Evolutionary conservation across 1,284 basidiomycete genomes (phyloP).

Genomic region (Kwoniella shivajii): DNA sequence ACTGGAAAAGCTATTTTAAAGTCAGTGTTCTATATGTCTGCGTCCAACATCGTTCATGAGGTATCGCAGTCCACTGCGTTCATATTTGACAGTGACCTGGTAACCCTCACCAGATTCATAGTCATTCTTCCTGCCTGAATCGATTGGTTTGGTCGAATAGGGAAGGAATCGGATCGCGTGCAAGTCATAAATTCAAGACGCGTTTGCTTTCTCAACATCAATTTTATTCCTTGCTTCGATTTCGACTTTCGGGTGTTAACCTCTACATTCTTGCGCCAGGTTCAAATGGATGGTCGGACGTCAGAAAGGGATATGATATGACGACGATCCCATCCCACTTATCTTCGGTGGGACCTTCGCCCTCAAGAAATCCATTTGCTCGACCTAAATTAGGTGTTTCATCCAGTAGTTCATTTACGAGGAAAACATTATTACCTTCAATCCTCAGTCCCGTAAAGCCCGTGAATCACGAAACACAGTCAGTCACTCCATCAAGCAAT

Average conservation of each 20-base stretch:
- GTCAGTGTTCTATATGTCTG: too few relatives aligned
- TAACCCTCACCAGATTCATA: too few relatives aligned
- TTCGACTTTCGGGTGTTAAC: too few relatives aligned
- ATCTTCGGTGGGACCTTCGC: constrained; percentile 11
- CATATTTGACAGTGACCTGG: too few relatives aligned
- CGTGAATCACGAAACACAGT: neutral
- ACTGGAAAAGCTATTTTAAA: too few relatives aligned
- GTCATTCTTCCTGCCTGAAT: too few relatives aligned
- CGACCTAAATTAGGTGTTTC: constrained; percentile 15
- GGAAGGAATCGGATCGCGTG: too few relatives aligned
- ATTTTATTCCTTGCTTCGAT: neutral
- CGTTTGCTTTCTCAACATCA: neutral
- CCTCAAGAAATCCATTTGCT: constrained; percentile 35
- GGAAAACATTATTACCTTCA: constrained; percentile 21
- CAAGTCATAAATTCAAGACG: too few relatives aligned
- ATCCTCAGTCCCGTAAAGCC: constrained; percentile 9
- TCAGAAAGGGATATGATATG: neutral
- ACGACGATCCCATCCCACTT: constrained; percentile 6
- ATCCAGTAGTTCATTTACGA: constrained; percentile 27
- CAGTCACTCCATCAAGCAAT: neutral
- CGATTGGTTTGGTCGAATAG: too few relatives aligned
- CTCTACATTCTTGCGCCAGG: neutral
- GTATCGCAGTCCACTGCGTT: too few relatives aligned
- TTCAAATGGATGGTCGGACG: neutral
- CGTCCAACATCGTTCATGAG: too few relatives aligned